Percentiles rank a stretch among this genome's conserved stretches.
phyloP scores from a whole-genome alignment of 495 filamentous ascomycete genomes.

The Immersiella caudata region DNA sequence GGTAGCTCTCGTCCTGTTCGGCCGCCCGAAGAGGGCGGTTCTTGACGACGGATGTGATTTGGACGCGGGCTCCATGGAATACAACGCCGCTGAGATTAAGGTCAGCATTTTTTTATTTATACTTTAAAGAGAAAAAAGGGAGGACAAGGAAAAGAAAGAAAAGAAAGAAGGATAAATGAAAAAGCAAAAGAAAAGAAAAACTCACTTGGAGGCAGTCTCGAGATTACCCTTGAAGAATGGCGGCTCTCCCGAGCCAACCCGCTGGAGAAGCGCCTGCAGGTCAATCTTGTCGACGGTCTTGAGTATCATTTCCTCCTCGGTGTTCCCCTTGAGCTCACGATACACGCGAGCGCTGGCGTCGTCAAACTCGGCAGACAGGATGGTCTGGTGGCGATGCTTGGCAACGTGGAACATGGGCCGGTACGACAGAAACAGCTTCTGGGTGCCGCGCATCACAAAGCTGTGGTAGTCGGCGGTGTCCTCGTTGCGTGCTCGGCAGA shows the following conservation, averaged over 20 bases:
- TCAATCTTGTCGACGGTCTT: slow-evolving; percentile 23
- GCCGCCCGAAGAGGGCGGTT: neutral
- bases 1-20: slow-evolving; percentile 41
- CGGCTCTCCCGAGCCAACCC: neutral
- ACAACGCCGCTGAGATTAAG: slow-evolving; percentile 24
- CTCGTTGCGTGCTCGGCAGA: slow-evolving; percentile 22
- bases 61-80: slow-evolving; percentile 33
- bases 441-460: slow-evolving; percentile 19
- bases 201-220: slow-evolving; percentile 2
- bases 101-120: no score
- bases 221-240: slow-evolving; percentile 13
- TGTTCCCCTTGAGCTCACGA: slow-evolving; percentile 17
- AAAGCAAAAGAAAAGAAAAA: no score
- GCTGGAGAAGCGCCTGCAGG: slow-evolving; percentile 9
- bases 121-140: no score
- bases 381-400: slow-evolving; percentile 28
- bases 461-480: slow-evolving; percentile 25
- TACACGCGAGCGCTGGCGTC: slow-evolving; percentile 4
- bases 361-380: slow-evolving; percentile 18
- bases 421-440: slow-evolving; percentile 19
- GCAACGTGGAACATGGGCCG: slow-evolving; percentile 28
- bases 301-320: slow-evolving; percentile 20
- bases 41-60: slow-evolving; percentile 33
- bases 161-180: no score
- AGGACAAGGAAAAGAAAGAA: no score